Base-by-base conservation (phyloP, 176 grass and related monocot species). In the Puccinellia tenuiflora region DNA sequence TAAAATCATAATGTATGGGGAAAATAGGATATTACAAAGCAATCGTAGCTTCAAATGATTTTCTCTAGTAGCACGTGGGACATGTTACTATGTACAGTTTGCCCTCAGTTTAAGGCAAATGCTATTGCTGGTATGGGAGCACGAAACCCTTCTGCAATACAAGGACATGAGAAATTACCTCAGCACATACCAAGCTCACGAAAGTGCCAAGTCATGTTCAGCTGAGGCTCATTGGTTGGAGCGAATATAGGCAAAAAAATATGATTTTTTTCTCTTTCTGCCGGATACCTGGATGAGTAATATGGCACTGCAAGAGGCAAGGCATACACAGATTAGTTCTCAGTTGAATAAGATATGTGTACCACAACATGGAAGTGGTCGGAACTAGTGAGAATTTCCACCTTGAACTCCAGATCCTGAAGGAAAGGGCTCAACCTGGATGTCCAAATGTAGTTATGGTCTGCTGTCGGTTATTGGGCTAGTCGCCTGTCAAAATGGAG, bases 231-330 rank as follows among this genome's bases (percentile, higher is more conserved):
- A 75, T 24, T 64, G 33, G 7, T 46, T 45, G 9, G 42, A 85
- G 47, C 3, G 26, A 47, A 85, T 40, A 8, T 17, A 21, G 34
- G n/a, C 14, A 55, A 84, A 38, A 53, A n/a, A n/a, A n/a, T n/a
- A 52, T 17, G 5, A 2, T 0, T 20, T 42, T 6, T 4, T 54
- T 17, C 0, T 43, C 71, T 21, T 4, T 64, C 12, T n/a, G 5
- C 24, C 3, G 39, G 14, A 55, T 12, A 45, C 71, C 73, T 73
- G 26, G 40, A 70, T 34, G 35, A 43, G 66, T 56, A 59, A 42
- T 28, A n/a, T 71, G 18, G 80, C 12, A 61, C 79, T 72, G 78
- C 52, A 52, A 77, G 61, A 90, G 39, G 25, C 14, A 78, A 53
- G 26, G 62, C 20, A 40, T 6, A 39, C 13, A 2, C 35, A 22